A percentile compares a stretch with the other conserved stretches of the same genome.
Conservation (phyloP, 257 asterid genomes). For the Jacaranda copaia region DNA sequence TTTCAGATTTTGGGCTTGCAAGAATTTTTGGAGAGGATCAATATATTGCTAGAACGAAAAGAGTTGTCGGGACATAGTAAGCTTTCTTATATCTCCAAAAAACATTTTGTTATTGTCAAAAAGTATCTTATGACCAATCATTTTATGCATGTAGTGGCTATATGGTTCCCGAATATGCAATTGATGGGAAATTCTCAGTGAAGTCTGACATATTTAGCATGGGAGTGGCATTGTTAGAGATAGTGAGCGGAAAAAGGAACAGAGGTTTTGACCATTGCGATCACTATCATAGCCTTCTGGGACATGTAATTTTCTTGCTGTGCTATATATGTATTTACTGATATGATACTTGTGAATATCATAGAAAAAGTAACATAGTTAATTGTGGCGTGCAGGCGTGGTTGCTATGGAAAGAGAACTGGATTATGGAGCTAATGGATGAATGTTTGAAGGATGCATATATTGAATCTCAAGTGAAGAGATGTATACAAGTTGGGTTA, state of each 20-base stretch:
- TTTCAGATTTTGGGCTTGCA: conserved; percentile 57
- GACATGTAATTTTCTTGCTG: conserved; percentile 41
- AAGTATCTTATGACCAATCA: not conserved
- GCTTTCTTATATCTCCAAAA: conserved; percentile 15
- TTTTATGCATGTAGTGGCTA: conserved; percentile 47
- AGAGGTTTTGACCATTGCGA: conserved; percentile 36
- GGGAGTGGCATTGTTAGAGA: conserved; percentile 58
- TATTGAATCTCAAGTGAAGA: conserved; percentile 45
- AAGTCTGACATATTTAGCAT: conserved; percentile 57
- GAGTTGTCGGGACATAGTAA: conserved; percentile 49
- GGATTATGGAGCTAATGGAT: conserved; percentile 45
- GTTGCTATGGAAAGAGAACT: conserved; percentile 47
- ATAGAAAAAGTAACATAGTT: not conserved
- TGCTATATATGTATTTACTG: too few relatives aligned
- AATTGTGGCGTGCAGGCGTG: conserved; percentile 44
- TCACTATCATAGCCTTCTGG: conserved; percentile 47
- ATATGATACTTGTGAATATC: too few relatives aligned
- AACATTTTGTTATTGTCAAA: not conserved
- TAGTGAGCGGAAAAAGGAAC: conserved; percentile 53
- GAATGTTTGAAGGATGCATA: conserved; percentile 34
- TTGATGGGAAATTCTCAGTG: conserved; percentile 54
- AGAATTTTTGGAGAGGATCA: conserved; percentile 45
- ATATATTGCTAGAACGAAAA: conserved; percentile 33
- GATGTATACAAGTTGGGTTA: conserved; percentile 52
- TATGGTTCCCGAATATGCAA: conserved; percentile 60